phyloP scores from a whole-genome alignment of 768 basidiomycete genomes.

The Gloeopeniophorella convolvens region DNA sequence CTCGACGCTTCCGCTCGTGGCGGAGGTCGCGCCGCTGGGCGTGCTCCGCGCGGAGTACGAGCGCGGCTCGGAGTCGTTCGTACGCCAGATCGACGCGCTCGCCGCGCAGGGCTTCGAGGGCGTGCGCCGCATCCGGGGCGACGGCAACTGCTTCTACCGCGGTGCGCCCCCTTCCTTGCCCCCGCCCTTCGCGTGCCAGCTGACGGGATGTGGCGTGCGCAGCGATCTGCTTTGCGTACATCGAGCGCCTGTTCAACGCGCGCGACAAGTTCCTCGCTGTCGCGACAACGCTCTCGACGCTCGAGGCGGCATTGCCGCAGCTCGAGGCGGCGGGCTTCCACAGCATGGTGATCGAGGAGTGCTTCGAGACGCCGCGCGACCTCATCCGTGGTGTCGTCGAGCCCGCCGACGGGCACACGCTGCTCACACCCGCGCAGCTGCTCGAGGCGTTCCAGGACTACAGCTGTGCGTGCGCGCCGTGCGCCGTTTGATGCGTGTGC shows the following conservation, averaged over 20 bases:
- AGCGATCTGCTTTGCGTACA: slow-evolving; percentile 81
- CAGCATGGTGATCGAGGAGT: slow-evolving; percentile 64
- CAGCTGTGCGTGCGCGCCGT: slow-evolving; percentile 24
- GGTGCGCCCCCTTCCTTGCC: slow-evolving; percentile 38
- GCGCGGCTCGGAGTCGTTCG: slow-evolving; percentile 48
- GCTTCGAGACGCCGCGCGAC: slow-evolving; percentile 54
- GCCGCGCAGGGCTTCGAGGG: slow-evolving; percentile 51
- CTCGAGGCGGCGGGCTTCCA: slow-evolving; percentile 60
- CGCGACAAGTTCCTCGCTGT: slow-evolving; percentile 42
- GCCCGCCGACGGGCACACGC: slow-evolving; percentile 30
- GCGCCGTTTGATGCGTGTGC: background rate
- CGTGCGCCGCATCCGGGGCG: slow-evolving; percentile 70
- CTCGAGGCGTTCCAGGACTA: slow-evolving; percentile 46
- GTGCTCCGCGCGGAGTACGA: slow-evolving; percentile 62
- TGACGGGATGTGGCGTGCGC: slow-evolving; percentile 19
- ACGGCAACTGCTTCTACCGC: slow-evolving; percentile 88
- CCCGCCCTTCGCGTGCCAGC: slow-evolving; percentile 10
- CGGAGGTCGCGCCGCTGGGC: slow-evolving; percentile 44
- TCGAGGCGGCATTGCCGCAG: slow-evolving; percentile 42
- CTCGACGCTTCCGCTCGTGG: slow-evolving; percentile 46
- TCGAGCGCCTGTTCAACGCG: slow-evolving; percentile 58
- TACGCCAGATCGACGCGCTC: slow-evolving; percentile 73
- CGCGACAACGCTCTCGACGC: slow-evolving; percentile 41
- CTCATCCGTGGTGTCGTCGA: slow-evolving; percentile 42
- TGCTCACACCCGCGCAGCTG: slow-evolving; percentile 34